Conservation (phyloP, 1,284 basidiomycete species). For the Entoloma clypeatum region DNA sequence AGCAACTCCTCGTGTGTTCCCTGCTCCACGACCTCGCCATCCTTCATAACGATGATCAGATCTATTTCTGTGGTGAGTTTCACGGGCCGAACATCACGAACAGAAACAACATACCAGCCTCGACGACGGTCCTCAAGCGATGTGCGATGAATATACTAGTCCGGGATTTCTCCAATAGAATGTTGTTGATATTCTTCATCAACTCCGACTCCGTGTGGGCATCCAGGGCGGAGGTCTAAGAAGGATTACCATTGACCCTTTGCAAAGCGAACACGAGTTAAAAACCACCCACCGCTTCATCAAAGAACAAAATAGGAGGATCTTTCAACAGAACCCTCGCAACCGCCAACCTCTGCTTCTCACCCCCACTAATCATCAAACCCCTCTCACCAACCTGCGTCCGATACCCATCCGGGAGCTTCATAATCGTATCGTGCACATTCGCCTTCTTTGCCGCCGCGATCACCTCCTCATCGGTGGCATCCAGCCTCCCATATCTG, state of each 20-base stretch:
- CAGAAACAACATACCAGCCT: conserved; percentile 57
- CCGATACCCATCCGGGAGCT: conserved; percentile 80
- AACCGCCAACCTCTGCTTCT: conserved; percentile 95
- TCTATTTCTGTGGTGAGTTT: no score
- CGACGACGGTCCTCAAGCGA: conserved; percentile 85
- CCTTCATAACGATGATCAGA: conserved; percentile 85
- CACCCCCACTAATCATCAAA: conserved; percentile 96
- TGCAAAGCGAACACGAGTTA: conserved; percentile 1
- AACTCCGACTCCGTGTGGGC: conserved; percentile 92
- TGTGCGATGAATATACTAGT: conserved; percentile 98
- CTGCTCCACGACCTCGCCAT: conserved; percentile 84
- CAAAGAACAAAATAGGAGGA: conserved; percentile 94
- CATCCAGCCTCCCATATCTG: conserved; percentile 87
- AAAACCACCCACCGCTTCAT: conserved; percentile 78
- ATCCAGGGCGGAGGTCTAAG: conserved; percentile 91
- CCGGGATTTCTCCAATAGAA: conserved; percentile 70
- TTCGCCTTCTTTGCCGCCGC: conserved; percentile 84
- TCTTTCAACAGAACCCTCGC: conserved; percentile 92
- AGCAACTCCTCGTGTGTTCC: conserved; percentile 90
- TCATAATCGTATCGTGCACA: conserved; percentile 78
- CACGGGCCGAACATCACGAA: conserved; percentile 4
- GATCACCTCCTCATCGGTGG: conserved; percentile 85
- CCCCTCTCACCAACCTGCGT: conserved; percentile 96
- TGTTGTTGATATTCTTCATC: conserved; percentile 90
- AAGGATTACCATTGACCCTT: background rate